Base-by-base conservation (phyloP, 768 basidiomycete genomes). In the Boletus sp. region DNA sequence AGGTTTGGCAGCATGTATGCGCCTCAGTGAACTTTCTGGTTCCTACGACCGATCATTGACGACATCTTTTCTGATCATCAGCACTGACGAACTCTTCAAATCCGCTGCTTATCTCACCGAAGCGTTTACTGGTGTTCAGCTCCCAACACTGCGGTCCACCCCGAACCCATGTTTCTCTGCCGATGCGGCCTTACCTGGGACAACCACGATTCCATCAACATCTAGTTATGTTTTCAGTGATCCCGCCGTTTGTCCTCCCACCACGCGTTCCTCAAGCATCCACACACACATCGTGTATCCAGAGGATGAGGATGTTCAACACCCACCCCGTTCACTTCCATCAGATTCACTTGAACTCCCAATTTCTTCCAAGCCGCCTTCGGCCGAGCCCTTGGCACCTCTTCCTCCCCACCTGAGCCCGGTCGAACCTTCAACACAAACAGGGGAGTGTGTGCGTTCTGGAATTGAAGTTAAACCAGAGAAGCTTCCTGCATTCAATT, bases 11-110 rank as follows among this genome's bases (percentile, higher is more conserved):
- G 37, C 50, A 24, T 54, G 35, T 46, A 52, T 53, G 39, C 48
- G 17, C 18, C 29, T 40, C 42, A 10, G 15, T 32, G 39, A 24
- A 32, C n/a, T n/a, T n/a, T 36, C 33, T 29, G 28, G n/a, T 48
- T 49, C 17, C 28, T 17, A 45, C 2, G 44, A 18, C 28, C 2
- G 2, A 49, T 53, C 9, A 14, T 35, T 69, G 56, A 61, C 33
- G 17, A 41, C 35, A 15, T 55, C 20, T 30, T 52, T 46, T 50
- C 24, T 37, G 10, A 33, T 36, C 15, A 42, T 11, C 57, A 91
- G 89, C 60, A 80, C 86, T 7, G 89, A 92, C 64, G 90, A 92
- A 65, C 79, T 90, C 40, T 82, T 84, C 75, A 91, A 91, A 71
- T 79, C 88, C 1, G 83, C 87, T 11, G 84, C 86, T 7, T 90